Evolutionary conservation across 1,284 basidiomycete genomes (phyloP), one percentile per base, ranked within the genome.

Genomic region (Tylopilus orsonianus): DNA sequence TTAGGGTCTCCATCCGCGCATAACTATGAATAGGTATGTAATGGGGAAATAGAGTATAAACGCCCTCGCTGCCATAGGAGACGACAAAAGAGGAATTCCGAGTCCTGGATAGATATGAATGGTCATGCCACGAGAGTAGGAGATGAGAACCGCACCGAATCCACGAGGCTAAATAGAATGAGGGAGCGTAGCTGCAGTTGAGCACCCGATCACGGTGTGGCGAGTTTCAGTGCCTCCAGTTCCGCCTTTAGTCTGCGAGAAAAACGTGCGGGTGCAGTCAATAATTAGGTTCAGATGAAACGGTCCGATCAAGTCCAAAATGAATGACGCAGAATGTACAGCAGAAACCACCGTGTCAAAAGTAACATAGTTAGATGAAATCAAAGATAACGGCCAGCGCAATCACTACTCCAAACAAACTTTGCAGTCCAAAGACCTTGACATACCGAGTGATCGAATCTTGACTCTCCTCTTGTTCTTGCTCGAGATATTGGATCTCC

Each of bases 391-490:
- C 74, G 67, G 70, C 81, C 67, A 84, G 71, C 59, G 77, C 73
- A 61, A 79, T 67, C 52, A 77, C 64, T 56, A 73, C 75, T 55
- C 77, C 75, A 50, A 80, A 61, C 56, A 81, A 79, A 62, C 75
- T 75, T 65, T 83, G 80, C 58, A 80, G 68, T 55, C 76, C 73
- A 67, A 81, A 80, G 60, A 79, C 70, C 59, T 69, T 73, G 58
- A 84, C 87, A 73, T 85, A 90, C 89, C 83, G 79, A 62, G 82
- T 82, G 49, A 90, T 82, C 52, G 81, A 77, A 59, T 89, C 86
- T 57, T 81, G 74, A 53, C 63, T 80, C 57, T 91, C 89, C 36
- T 89, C 85, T 59, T 85, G 79, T 27, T 90, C 86, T 62, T 82
- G 78, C 61, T 89, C 87, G 47, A 88, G 75, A 66, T 84, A 87